Evolutionary conservation across 495 filamentous ascomycete genomes (phyloP).

Genomic region (Hypoxylon cercidicola): DNA sequence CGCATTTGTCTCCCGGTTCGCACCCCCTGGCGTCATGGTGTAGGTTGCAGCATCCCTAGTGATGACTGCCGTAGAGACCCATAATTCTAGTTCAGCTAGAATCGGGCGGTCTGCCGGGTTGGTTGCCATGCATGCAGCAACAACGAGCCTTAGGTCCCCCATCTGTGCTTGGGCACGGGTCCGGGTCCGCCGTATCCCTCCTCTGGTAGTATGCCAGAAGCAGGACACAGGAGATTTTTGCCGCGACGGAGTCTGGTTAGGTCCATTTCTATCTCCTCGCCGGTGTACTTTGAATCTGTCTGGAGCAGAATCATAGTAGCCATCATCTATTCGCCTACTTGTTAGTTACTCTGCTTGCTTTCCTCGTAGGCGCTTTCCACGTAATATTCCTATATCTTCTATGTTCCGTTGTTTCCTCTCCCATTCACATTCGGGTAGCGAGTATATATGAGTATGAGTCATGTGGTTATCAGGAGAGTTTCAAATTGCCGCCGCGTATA

Average conservation of each 20-base stretch:
- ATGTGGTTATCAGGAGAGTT: too few species aligned
- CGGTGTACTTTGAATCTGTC: conserved; percentile 7
- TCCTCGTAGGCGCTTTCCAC: background rate
- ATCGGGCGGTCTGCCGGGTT: background rate
- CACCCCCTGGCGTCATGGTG: too few species aligned
- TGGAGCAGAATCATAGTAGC: conserved; percentile 1
- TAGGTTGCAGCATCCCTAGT: too few species aligned
- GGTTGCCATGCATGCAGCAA: conserved; percentile 15
- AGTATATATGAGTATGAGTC: too few species aligned
- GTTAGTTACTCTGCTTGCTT: background rate
- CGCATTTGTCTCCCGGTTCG: too few species aligned
- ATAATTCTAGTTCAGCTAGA: conserved; percentile 1
- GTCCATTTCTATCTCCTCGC: conserved; percentile 17
- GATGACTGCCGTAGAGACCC: background rate
- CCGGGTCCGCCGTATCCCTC: background rate
- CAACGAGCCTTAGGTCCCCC: background rate
- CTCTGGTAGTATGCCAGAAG: too few species aligned
- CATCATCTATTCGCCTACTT: conserved; percentile 7
- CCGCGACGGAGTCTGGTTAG: background rate
- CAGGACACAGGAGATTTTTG: background rate
- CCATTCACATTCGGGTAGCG: too few species aligned
- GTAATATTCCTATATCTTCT: conserved; percentile 21
- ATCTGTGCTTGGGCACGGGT: conserved; percentile 3
- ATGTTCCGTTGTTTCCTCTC: too few species aligned
- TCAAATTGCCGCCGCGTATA: too few species aligned